Base-by-base conservation (phyloP, 768 basidiomycete genomes). In the Crassisporium funariophilum region DNA sequence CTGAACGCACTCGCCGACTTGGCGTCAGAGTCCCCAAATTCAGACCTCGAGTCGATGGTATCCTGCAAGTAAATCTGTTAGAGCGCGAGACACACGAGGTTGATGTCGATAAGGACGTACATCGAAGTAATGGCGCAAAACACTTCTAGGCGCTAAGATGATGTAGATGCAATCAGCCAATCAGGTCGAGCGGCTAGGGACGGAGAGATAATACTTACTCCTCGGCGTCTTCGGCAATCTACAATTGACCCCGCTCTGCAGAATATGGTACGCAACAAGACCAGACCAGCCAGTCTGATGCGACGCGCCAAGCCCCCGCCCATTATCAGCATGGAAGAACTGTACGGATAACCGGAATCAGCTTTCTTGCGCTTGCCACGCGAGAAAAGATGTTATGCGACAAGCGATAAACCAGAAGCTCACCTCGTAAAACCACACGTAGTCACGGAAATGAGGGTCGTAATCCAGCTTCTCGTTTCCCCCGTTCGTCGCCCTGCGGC, bases 211-310 rank as follows among this genome's bases (percentile, higher is more conserved):
- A 15, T 8, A 74, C 89, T 63, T 64, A 91, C 94, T 98, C 55
- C 87, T 83, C 4, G 97, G 97, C 4, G 97, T 98, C 68, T 88
- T 90, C 0, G 95, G 95, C 45, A 98, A 70, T 35, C 97, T 83
- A 57, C 93, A 98, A 47, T 74, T 88, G 21, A 84, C 81, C 9
- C 93, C 95, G 50, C 87, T 92, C 66, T 95, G 94, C 57, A 95
- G 69, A 55, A 98, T 94, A 57, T 91, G 88, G 63, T 86, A 93
- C 12, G 91, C 90, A 41, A 95, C 91, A 15, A 95, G 73, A 35
- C 92, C 92, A 17, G 91, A 91, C 95, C 95, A 99, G 56, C 97
- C 97, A 51, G 95, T 98, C 67, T 99, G 97, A 69, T 99, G 97
- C 4, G 94, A 97, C 2, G 95, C 97, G 31, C 97, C 97, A 10